Percentiles rank a stretch among this genome's conserved stretches.
Conservation (phyloP, 371 early-diverging fungal species). For the Funneliformis caledonium region DNA sequence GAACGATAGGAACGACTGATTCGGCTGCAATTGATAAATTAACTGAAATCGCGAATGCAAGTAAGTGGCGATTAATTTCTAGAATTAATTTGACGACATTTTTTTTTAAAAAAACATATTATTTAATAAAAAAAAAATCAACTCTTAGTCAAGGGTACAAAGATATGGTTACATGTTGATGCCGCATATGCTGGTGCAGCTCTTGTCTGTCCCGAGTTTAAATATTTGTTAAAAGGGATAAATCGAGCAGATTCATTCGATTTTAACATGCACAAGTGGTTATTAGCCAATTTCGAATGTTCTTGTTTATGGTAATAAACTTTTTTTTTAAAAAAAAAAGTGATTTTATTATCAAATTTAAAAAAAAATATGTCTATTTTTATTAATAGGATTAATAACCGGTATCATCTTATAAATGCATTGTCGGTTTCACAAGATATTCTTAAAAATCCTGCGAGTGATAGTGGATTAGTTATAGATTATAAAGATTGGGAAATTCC, state of each 20-base stretch:
- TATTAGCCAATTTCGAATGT: slow-evolving; percentile 59
- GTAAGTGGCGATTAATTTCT: neutral
- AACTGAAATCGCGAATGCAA: slow-evolving; percentile 52
- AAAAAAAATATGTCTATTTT: neutral
- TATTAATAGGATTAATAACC: slow-evolving; percentile 47
- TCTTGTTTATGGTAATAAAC: slow-evolving; percentile 53
- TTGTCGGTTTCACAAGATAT: slow-evolving; percentile 54
- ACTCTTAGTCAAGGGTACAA: slow-evolving; percentile 40
- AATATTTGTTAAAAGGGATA: slow-evolving; percentile 48
- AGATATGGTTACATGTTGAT: slow-evolving; percentile 61
- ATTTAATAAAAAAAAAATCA: neutral
- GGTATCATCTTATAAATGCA: slow-evolving; percentile 44
- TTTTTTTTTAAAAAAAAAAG: slow-evolving; percentile 21
- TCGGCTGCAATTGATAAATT: slow-evolving; percentile 59
- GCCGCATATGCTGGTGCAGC: slow-evolving; percentile 69
- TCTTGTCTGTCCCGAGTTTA: slow-evolving; percentile 58
- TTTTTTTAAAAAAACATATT: neutral
- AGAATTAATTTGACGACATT: neutral
- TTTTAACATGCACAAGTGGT: slow-evolving; percentile 67
- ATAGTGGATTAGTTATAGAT: slow-evolving; percentile 53
- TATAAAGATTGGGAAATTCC: slow-evolving; percentile 64
- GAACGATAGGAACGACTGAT: slow-evolving; percentile 65
- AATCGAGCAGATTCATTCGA: slow-evolving; percentile 57
- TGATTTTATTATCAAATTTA: neutral
- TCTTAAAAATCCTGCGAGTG: slow-evolving; percentile 49